Conservation (phyloP, 352 stramenopile species). For the Phytophthora chlamydospora region DNA sequence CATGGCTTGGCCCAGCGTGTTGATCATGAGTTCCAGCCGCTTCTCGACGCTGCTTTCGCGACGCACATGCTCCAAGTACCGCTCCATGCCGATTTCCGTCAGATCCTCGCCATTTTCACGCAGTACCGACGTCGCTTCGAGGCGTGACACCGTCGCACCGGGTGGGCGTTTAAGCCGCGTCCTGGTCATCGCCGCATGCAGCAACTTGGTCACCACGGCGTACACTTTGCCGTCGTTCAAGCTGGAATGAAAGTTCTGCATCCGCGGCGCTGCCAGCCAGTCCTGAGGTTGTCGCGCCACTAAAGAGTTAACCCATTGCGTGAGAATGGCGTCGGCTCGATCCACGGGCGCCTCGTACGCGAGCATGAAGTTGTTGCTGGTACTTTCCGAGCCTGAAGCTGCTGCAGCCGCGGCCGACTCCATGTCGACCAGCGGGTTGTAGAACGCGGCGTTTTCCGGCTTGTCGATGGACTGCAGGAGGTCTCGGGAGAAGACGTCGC, state of each 20-base stretch:
- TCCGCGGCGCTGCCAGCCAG: slow-evolving; percentile 53
- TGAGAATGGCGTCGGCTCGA: slow-evolving; percentile 72
- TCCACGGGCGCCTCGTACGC: slow-evolving; percentile 60
- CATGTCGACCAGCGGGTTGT: slow-evolving; percentile 66
- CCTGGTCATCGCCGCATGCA: slow-evolving; percentile 73
- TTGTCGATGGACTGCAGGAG: slow-evolving; percentile 66
- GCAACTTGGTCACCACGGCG: slow-evolving; percentile 60
- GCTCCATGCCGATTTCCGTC: slow-evolving; percentile 76
- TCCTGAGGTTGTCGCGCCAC: slow-evolving; percentile 51
- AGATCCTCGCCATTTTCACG: slow-evolving; percentile 84
- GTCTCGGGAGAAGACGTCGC: slow-evolving; percentile 67
- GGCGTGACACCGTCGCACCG: slow-evolving; percentile 37
- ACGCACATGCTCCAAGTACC: slow-evolving; percentile 72
- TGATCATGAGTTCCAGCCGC: slow-evolving; percentile 73
- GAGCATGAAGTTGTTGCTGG: slow-evolving; percentile 27
- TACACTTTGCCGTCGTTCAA: slow-evolving; percentile 64
- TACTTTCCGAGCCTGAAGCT: slow-evolving; percentile 1
- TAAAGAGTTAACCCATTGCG: slow-evolving; percentile 78
- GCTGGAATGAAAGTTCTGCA: slow-evolving; percentile 76
- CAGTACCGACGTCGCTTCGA: slow-evolving; percentile 63
- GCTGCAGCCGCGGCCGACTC: slow-evolving; percentile 21
- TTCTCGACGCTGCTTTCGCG: slow-evolving; percentile 58
- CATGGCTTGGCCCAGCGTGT: slow-evolving; percentile 71
- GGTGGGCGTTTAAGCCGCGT: slow-evolving; percentile 43
- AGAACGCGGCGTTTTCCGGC: slow-evolving; percentile 66